phyloP scores from a whole-genome alignment of 768 basidiomycete genomes.

The Suillus hirtellus region DNA sequence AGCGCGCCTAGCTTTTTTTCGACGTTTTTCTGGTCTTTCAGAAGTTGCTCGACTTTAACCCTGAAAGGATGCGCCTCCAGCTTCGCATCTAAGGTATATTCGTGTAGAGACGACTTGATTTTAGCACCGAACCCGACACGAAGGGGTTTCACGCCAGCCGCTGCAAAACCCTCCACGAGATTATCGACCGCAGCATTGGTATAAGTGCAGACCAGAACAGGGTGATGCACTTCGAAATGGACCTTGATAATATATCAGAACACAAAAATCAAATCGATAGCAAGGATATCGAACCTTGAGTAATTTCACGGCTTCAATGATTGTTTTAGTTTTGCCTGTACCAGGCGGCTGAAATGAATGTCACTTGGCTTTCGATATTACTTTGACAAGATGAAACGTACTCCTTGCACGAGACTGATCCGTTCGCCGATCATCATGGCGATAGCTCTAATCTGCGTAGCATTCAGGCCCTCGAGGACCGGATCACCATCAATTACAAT shows the following conservation, averaged over 20 bases:
- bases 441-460: conserved; percentile 77
- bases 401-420: conserved; percentile 84
- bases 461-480: conserved; percentile 59
- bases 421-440: conserved; percentile 84
- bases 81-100: conserved; percentile 64
- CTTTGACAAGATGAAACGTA: conserved; percentile 37
- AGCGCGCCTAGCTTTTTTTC: conserved; percentile 28
- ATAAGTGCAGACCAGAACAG: conserved; percentile 89
- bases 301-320: conserved; percentile 79
- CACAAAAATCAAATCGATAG: neutral
- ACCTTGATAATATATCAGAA: conserved; percentile 37
- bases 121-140: conserved; percentile 70
- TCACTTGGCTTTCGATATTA: neutral
- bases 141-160: conserved; percentile 65
- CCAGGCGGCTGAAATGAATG: conserved; percentile 68
- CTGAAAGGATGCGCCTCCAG: conserved; percentile 61
- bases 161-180: conserved; percentile 72
- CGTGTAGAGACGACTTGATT: conserved; percentile 54
- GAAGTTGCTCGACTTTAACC: conserved; percentile 40
- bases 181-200: conserved; percentile 95
- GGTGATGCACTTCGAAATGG: conserved; percentile 81
- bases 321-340: conserved; percentile 91
- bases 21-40: conserved; percentile 39
- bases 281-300: conserved; percentile 55
- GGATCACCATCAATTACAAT: conserved; percentile 80